Evolutionary conservation across 1,139 yeast genomes (phyloP).

Genomic region (Candida buenavistaensis): DNA sequence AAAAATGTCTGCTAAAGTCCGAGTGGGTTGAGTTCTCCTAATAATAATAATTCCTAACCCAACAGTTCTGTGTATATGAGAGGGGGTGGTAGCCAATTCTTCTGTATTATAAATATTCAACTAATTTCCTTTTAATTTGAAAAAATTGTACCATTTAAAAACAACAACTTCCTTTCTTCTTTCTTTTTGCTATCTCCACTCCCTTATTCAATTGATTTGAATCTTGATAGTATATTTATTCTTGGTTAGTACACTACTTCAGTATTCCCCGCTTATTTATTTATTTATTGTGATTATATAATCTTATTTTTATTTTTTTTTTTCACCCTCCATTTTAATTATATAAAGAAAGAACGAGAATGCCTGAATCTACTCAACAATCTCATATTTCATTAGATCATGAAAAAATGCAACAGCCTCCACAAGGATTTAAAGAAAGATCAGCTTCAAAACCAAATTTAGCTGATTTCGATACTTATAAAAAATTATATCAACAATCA

Average conservation of each 20-base stretch:
- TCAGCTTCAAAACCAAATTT: conserved; percentile 51
- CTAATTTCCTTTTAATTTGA: not conserved
- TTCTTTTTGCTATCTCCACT: not conserved
- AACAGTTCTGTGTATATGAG: not conserved
- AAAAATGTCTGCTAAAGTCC: no score
- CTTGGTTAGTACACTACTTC: no score
- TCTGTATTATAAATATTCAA: not conserved
- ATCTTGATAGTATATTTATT: no score
- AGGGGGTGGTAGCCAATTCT: not conserved
- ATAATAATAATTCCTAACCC: not conserved
- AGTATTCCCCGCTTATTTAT: no score
- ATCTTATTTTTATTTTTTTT: no score
- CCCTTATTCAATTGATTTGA: not conserved
- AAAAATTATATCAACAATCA: conserved; percentile 62
- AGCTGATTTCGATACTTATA: conserved; percentile 55
- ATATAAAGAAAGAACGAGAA: conserved; percentile 8
- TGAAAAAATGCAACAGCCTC: conserved; percentile 48
- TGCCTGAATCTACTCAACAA: conserved; percentile 21
- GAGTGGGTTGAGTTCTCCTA: no score
- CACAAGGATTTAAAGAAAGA: conserved; percentile 56
- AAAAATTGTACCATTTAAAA: not conserved
- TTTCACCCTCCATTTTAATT: not conserved
- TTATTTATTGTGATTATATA: no score
- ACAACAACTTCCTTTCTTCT: not conserved
- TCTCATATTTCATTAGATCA: conserved; percentile 42